phyloP scores from a whole-genome alignment of 495 filamentous ascomycete species.

The Tuber melanosporum region DNA sequence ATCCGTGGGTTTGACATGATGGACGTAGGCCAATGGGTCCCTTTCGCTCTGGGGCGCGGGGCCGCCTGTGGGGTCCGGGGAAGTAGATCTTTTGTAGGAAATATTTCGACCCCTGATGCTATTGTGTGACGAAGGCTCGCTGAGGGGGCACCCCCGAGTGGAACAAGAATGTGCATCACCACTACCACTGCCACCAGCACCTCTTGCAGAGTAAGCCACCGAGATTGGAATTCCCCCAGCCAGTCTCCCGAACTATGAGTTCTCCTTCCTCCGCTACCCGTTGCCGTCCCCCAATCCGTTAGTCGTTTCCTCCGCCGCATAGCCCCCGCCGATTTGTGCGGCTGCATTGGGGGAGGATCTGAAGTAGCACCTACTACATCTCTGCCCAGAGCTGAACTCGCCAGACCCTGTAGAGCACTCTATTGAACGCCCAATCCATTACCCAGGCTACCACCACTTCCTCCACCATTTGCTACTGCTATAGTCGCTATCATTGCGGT shows the following conservation, averaged over 20 bases:
- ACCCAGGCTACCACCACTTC: slow-evolving; percentile 8
- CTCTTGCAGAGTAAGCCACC: slow-evolving; percentile 45
- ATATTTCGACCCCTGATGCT: not conserved
- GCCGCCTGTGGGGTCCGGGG: slow-evolving; percentile 46
- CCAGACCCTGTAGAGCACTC: slow-evolving; percentile 40
- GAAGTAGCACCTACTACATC: slow-evolving; percentile 13
- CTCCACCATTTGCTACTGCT: not conserved
- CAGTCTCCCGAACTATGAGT: slow-evolving; percentile 44
- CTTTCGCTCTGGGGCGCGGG: slow-evolving; percentile 53
- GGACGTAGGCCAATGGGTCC: slow-evolving; percentile 76
- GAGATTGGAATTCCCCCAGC: slow-evolving; percentile 48
- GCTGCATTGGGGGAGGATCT: slow-evolving; percentile 13
- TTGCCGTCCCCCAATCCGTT: slow-evolving; percentile 12
- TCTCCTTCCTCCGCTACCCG: slow-evolving; percentile 37
- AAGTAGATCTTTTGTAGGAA: slow-evolving; percentile 28
- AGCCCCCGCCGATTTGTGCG: not conserved
- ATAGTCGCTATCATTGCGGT: slow-evolving; percentile 1
- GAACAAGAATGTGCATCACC: slow-evolving; percentile 11
- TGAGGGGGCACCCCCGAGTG: slow-evolving; percentile 7
- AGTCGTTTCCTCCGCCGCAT: slow-evolving; percentile 11
- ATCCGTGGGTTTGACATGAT: slow-evolving; percentile 72
- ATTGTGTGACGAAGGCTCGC: not conserved
- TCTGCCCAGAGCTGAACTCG: slow-evolving; percentile 41
- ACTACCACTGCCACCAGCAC: slow-evolving; percentile 28
- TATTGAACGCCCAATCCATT: slow-evolving; percentile 31